Evolutionary conservation across 2,329 filamentous ascomycete genomes (phyloP), one percentile per base, ranked within the genome.

Genomic region (Hypoxylon sp.): DNA sequence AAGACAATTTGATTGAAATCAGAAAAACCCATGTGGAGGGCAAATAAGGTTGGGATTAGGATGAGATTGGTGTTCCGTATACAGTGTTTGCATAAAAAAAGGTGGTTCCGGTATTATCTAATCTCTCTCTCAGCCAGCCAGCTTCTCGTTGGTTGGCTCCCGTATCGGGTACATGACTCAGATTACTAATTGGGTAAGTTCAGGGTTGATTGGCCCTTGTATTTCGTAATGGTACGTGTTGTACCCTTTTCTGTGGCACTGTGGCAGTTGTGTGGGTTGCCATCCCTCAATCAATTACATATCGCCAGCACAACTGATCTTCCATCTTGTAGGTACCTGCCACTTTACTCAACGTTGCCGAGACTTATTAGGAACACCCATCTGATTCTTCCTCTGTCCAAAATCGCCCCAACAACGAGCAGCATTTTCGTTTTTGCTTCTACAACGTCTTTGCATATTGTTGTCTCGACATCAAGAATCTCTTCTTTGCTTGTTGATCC

Each of bases 231-330:
- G 45, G 53, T 68, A 65, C 55, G 45, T 62, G 25, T 25, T 30
- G 38, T 61, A 66, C 65, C 28, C 36, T 60, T 32, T 59, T 41
- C 32, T 56, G 51, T 55, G 52, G 53, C 63, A 67, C 65, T 55
- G 28, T 30, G 68, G 59, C 51, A 43, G 51, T 50, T 63, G 45
- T 55, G 68, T 60, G 55, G 49, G 51, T 50, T 63, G 45, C 63
- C 63, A 64, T 66, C 60, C 46, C 62, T 67, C 63, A 67, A 45
- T 72, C 71, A 72, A 72, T 72, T 72, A 72, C 71, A 71, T 68
- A 70, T 71, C 71, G 69, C 71, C 71, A 72, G 69, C 69, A 71
- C 68, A 65, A 69, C 65, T 53, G 56, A 72, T 67, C 62, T 65
- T 58, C 64, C 50, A 62, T 56, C 64, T 65, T 60, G 50, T 53